phyloP scores from a whole-genome alignment of 768 basidiomycete genomes.

The Tricholoma matsutake region DNA sequence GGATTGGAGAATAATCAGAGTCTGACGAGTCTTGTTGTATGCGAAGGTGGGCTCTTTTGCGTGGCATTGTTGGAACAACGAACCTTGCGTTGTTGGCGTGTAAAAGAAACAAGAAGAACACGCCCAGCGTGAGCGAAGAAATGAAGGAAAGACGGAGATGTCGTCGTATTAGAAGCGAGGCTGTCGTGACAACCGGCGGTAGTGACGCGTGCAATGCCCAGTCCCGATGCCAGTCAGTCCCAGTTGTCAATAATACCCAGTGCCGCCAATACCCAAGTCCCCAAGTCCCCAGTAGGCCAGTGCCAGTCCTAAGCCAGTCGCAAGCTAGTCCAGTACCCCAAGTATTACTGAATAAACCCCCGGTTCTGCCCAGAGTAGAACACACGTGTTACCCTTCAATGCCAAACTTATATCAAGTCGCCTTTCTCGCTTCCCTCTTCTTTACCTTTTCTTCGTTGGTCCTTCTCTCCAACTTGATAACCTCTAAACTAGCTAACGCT shows the following conservation, averaged over 20 bases:
- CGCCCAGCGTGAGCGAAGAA: constrained; percentile 20
- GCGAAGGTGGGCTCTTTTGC: constrained; percentile 55
- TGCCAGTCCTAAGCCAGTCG: no score
- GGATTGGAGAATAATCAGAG: constrained; percentile 42
- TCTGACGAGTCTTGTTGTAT: constrained; percentile 49
- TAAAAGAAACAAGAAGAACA: constrained; percentile 10
- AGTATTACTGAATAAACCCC: no score
- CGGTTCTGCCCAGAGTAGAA: background rate
- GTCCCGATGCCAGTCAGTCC: no score
- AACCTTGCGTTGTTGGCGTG: constrained; percentile 22
- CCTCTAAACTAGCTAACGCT: constrained; percentile 42
- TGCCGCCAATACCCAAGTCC: no score
- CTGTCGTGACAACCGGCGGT: no score
- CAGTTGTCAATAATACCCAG: no score
- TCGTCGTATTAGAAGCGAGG: background rate
- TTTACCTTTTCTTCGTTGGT: constrained; percentile 47
- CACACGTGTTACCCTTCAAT: no score
- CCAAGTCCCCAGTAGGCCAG: no score
- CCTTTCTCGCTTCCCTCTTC: constrained; percentile 54
- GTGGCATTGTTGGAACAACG: constrained; percentile 21
- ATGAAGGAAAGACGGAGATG: constrained; percentile 18
- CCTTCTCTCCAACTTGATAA: constrained; percentile 38
- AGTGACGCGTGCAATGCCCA: no score
- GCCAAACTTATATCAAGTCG: constrained; percentile 55
- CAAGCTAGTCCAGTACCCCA: no score